Percentiles rank a stretch among this genome's conserved stretches.
Conservation (phyloP, 306 rosid species). For the Pueraria montana region DNA sequence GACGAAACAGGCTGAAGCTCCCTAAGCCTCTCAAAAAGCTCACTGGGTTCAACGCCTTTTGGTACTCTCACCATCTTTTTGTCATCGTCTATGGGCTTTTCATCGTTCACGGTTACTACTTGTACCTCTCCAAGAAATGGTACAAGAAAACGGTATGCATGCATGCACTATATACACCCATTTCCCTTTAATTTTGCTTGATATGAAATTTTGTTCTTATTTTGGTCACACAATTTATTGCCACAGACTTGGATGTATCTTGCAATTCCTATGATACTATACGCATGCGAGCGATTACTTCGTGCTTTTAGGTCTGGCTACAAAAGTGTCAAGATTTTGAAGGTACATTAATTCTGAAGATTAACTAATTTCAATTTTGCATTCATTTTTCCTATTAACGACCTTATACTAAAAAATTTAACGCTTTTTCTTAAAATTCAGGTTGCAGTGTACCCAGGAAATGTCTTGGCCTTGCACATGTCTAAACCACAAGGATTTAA, state of each 20-base stretch:
- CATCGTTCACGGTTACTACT: slow-evolving; percentile 77
- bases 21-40: slow-evolving; percentile 74
- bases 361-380: background rate
- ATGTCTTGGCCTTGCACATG: slow-evolving; percentile 84
- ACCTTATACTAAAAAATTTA: background rate
- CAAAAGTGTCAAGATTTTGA: slow-evolving; percentile 72
- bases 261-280: slow-evolving; percentile 76
- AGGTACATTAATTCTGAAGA: slow-evolving; percentile 54
- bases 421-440: slow-evolving; percentile 31
- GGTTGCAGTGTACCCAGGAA: slow-evolving; percentile 98
- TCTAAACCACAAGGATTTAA: slow-evolving; percentile 90
- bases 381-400: background rate
- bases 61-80: slow-evolving; percentile 95
- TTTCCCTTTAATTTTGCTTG: background rate
- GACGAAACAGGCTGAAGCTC: slow-evolving; percentile 69
- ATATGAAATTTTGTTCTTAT: background rate
- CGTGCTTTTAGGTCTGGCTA: slow-evolving; percentile 85
- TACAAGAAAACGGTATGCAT: slow-evolving; percentile 81
- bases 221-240: slow-evolving; percentile 18
- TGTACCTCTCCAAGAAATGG: slow-evolving; percentile 87
- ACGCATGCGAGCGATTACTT: slow-evolving; percentile 84
- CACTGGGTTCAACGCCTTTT: slow-evolving; percentile 92
- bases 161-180: background rate
- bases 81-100: slow-evolving; percentile 84
- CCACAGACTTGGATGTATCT: slow-evolving; percentile 92